Percentiles rank a stretch among this genome's conserved stretches.
Conservation (phyloP, 2,329 filamentous ascomycete species). For the Fusarium pseudograminearum region DNA sequence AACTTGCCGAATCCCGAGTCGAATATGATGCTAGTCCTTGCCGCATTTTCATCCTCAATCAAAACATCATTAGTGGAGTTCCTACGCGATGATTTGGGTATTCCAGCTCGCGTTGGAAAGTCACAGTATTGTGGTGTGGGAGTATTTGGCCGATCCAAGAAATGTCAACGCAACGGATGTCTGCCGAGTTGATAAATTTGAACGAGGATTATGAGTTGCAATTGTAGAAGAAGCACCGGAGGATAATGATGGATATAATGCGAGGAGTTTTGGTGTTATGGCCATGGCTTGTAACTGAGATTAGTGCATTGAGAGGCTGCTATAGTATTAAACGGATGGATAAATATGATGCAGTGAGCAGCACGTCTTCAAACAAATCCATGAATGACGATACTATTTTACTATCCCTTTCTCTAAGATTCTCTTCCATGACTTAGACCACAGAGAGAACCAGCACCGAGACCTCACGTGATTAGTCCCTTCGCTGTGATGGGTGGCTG, state of each 20-base stretch:
- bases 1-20: constrained; percentile 65
- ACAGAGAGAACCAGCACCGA: background rate
- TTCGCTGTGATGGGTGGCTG: constrained; percentile 15
- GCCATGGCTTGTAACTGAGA: constrained; percentile 3
- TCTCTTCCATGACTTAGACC: background rate
- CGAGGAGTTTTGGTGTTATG: constrained; percentile 21
- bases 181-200: constrained; percentile 24
- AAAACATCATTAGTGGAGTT: constrained; percentile 67
- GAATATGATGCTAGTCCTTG: constrained; percentile 67
- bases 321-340: too few species aligned
- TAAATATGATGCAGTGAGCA: background rate
- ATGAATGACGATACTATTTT: constrained; percentile 2
- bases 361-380: background rate
- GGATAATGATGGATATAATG: constrained; percentile 10
- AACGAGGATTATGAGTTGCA: background rate
- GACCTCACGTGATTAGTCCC: constrained; percentile 36
- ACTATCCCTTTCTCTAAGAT: background rate
- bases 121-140: constrained; percentile 42
- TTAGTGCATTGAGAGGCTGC: constrained; percentile 1
- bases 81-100: constrained; percentile 52
- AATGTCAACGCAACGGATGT: constrained; percentile 44
- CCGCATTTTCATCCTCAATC: constrained; percentile 70
- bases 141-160: constrained; percentile 43
- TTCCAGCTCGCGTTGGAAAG: constrained; percentile 44
- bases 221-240: background rate